Conservation (phyloP, 345 rosid species). For the Anastatica hierochuntica region DNA sequence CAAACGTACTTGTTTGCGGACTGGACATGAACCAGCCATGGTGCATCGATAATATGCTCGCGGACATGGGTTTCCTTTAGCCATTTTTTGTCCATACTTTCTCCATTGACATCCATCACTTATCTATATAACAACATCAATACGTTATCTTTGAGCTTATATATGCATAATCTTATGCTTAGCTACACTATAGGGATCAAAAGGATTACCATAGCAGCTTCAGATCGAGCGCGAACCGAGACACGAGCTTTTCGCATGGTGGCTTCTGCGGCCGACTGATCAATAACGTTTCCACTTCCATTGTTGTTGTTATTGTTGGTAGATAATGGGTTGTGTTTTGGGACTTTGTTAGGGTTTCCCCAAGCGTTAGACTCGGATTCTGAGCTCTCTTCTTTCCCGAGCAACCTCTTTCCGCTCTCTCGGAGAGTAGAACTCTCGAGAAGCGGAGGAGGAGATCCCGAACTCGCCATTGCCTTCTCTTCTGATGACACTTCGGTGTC, state of each 20-base stretch:
- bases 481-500: slow-evolving; percentile 64
- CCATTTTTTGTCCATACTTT: slow-evolving; percentile 96
- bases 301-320: slow-evolving; percentile 4
- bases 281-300: slow-evolving; percentile 26
- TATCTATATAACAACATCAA: slow-evolving; percentile 31
- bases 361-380: slow-evolving; percentile 57
- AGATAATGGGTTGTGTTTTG: slow-evolving; percentile 32
- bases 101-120: slow-evolving; percentile 97
- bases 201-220: slow-evolving; percentile 84
- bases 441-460: slow-evolving; percentile 27
- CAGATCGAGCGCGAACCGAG: slow-evolving; percentile 95
- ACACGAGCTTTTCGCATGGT: slow-evolving; percentile 99
- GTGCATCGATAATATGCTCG: slow-evolving; percentile 96
- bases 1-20: slow-evolving; percentile 72
- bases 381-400: slow-evolving; percentile 50
- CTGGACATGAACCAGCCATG: slow-evolving; percentile 88
- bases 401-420: slow-evolving; percentile 31
- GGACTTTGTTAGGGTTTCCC: slow-evolving; percentile 50
- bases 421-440: slow-evolving; percentile 16
- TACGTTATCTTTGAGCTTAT: not conserved
- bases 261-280: slow-evolving; percentile 58
- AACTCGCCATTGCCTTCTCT: slow-evolving; percentile 51
- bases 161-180: not conserved
- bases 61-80: slow-evolving; percentile 97
- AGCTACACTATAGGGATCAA: not conserved